These are phyloP conservation scores for Aspergillus japonicus DNA, from an alignment of 2,329 filamentous ascomycete species.

Conservation along the genomic window DNA sequence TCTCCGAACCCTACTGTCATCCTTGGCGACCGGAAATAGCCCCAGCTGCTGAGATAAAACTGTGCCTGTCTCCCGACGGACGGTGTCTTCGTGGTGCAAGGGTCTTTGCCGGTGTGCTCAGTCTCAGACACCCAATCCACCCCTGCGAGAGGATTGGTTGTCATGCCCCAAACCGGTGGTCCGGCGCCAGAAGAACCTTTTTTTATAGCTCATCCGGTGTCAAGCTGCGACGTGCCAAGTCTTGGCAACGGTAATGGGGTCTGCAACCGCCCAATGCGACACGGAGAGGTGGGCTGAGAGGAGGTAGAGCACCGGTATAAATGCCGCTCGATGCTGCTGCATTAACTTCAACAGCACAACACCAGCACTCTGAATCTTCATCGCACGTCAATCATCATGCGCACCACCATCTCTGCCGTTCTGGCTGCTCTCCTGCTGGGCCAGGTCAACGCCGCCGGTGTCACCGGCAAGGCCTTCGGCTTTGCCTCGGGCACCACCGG, in stretches of 20 bases:
- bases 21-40: background rate
- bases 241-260: background rate
- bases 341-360: background rate
- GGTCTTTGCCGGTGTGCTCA: no score
- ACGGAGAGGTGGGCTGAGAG: background rate
- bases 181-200: no score
- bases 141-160: no score
- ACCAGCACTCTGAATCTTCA: background rate
- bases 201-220: background rate
- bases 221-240: background rate
- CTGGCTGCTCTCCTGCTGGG: background rate
- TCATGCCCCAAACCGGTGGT: no score
- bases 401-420: background rate
- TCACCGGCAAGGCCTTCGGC: conserved; percentile 39
- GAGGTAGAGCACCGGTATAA: background rate
- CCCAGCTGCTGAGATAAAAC: background rate
- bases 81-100: no score
- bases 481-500: conserved; percentile 57
- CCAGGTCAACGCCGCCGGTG: conserved; percentile 9
- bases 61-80: no score
- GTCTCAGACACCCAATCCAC: no score
- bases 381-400: background rate
- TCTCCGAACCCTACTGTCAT: background rate
- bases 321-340: background rate
- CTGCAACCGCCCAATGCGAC: background rate